These are phyloP conservation scores for Verticillium tricorpus DNA, from an alignment of 2,329 filamentous ascomycete species.

Conservation along the genomic window DNA sequence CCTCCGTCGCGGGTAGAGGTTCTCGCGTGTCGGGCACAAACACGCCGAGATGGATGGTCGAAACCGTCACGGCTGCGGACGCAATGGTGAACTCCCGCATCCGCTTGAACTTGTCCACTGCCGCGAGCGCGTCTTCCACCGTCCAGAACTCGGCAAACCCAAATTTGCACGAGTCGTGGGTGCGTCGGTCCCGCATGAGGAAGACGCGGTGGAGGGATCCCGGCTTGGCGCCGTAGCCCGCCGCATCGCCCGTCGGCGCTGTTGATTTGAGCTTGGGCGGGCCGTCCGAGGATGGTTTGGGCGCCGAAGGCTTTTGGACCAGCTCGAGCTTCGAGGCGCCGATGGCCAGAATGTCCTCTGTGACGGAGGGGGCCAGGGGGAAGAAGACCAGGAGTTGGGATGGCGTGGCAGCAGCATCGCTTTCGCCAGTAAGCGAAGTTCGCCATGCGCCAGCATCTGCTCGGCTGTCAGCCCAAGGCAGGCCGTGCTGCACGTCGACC, in stretches of 20 bases:
- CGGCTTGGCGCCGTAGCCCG: constrained; percentile 65
- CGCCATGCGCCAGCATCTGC: constrained; percentile 7
- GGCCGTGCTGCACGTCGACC: not conserved
- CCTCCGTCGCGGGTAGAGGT: constrained; percentile 47
- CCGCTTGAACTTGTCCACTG: constrained; percentile 66
- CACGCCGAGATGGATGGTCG: constrained; percentile 78
- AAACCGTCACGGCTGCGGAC: constrained; percentile 65
- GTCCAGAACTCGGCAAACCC: constrained; percentile 82
- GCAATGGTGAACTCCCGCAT: constrained; percentile 74
- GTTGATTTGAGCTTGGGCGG: constrained; percentile 55
- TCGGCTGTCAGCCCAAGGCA: not conserved
- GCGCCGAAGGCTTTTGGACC: constrained; percentile 46
- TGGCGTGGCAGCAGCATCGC: constrained; percentile 48
- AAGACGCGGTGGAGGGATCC: constrained; percentile 74
- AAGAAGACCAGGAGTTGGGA: constrained; percentile 76
- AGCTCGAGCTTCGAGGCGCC: constrained; percentile 70
- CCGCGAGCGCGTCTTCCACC: constrained; percentile 70
- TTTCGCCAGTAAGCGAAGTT: constrained; percentile 39
- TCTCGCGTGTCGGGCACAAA: constrained; percentile 70
- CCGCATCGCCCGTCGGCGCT: constrained; percentile 47
- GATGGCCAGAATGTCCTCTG: constrained; percentile 66
- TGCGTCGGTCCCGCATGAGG: constrained; percentile 67
- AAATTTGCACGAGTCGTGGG: constrained; percentile 71
- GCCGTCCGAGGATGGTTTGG: constrained; percentile 38
- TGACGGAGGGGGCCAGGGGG: constrained; percentile 64